These are phyloP conservation scores for Gymnopus androsaceus DNA, from an alignment of 1,284 basidiomycete genomes.

Conservation along the genomic window DNA sequence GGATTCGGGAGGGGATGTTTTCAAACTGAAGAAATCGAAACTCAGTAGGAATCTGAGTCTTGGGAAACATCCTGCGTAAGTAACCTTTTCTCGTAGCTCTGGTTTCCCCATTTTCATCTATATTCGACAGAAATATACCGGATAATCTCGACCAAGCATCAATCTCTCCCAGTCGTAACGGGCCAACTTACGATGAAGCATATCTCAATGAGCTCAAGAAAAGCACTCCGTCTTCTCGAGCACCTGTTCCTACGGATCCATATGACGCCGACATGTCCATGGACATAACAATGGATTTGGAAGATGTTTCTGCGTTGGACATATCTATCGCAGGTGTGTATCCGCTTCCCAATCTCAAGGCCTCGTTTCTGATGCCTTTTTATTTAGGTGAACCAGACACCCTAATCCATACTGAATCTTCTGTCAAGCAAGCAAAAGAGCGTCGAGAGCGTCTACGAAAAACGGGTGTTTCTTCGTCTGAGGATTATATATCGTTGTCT, in stretches of 20 bases:
- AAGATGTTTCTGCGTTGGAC: slow-evolving; percentile 34
- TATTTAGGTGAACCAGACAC: slow-evolving; percentile 35
- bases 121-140: slow-evolving; percentile 33
- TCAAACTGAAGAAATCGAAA: slow-evolving; percentile 77
- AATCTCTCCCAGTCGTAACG: slow-evolving; percentile 44
- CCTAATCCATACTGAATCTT: slow-evolving; percentile 74
- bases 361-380: neutral
- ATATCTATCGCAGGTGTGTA: slow-evolving; percentile 42
- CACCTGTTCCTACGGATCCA: slow-evolving; percentile 37
- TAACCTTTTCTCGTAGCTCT: slow-evolving; percentile 15
- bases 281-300: slow-evolving; percentile 38
- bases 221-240: slow-evolving; percentile 67
- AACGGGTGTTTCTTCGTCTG: slow-evolving; percentile 45
- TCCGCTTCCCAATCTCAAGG: neutral
- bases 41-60: slow-evolving; percentile 67
- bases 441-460: slow-evolving; percentile 68
- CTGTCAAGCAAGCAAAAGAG: slow-evolving; percentile 78
- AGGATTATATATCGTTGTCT: slow-evolving; percentile 86
- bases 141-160: slow-evolving; percentile 53
- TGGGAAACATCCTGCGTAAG: slow-evolving; percentile 52
- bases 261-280: slow-evolving; percentile 59
- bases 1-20: slow-evolving; percentile 61
- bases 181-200: slow-evolving; percentile 73
- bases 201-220: slow-evolving; percentile 86
- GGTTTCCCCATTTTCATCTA: slow-evolving; percentile 13